Conservation (phyloP, 495 filamentous ascomycete species). For the Hypoxylon trugodes region DNA sequence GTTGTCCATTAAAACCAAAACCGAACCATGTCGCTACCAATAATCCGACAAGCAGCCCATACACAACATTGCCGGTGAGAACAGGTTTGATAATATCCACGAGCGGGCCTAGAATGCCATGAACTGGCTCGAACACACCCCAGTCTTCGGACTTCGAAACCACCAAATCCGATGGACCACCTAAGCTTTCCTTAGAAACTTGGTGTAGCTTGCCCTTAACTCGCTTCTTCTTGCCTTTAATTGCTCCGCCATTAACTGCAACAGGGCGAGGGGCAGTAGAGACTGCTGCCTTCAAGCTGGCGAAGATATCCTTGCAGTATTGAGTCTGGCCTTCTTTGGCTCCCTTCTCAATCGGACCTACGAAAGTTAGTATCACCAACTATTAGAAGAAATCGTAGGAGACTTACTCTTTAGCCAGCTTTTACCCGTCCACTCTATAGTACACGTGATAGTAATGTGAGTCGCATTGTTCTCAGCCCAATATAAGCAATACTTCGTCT, state of each 20-base stretch:
- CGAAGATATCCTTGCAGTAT: slow-evolving; percentile 80
- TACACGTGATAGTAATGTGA: slow-evolving; percentile 82
- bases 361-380: slow-evolving; percentile 29
- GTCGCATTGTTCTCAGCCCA: slow-evolving; percentile 90
- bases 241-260: slow-evolving; percentile 48
- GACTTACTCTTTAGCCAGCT: slow-evolving; percentile 93
- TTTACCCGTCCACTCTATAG: slow-evolving; percentile 96
- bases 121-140: slow-evolving; percentile 84
- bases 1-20: slow-evolving; percentile 54
- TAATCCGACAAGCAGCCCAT: slow-evolving; percentile 66
- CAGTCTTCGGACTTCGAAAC: slow-evolving; percentile 63
- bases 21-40: slow-evolving; percentile 65
- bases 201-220: slow-evolving; percentile 63
- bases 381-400: not conserved
- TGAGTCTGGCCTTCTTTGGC: slow-evolving; percentile 87
- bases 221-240: slow-evolving; percentile 63
- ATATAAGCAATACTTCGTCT: slow-evolving; percentile 92
- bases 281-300: slow-evolving; percentile 75
- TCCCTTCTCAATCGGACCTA: slow-evolving; percentile 92
- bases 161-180: slow-evolving; percentile 55
- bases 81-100: slow-evolving; percentile 74
- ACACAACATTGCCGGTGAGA: slow-evolving; percentile 72
- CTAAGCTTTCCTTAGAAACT: slow-evolving; percentile 51
- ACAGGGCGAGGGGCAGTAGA: slow-evolving; percentile 65
- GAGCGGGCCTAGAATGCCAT: slow-evolving; percentile 72